Base-by-base conservation (phyloP, 805 yeast genomes). In the Candida piceae region DNA sequence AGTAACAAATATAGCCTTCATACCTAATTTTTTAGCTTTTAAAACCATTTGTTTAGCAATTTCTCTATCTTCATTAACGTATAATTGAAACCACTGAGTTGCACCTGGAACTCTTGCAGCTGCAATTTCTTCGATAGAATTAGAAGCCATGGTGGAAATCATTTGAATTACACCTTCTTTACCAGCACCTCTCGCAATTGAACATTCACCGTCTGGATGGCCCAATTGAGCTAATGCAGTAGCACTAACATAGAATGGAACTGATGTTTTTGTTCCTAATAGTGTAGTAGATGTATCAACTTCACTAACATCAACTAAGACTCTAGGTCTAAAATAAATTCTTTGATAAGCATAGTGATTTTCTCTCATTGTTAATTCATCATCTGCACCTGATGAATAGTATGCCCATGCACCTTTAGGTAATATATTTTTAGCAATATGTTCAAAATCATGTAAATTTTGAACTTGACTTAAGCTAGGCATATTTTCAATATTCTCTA, bases 181-280 rank as follows among this genome's bases (percentile, higher is more conserved):
- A 28, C 78, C 86, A 20, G 94, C 84, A n/a, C 87, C 87, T 52
- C 81, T 69, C 2, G 97, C 87, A 45, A 90, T 73, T 13, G 82
- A 87, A 41, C 77, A 75, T 60, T 90, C 97, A 39, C 97, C 97
- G 28, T 86, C 96, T 2, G 87, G 87, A 53, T 89, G 93, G 4
- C 97, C 97, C 48, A 90, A 70, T 53, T 80, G 83, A 25, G 95
- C 96, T 44, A 88, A 68, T 0, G 97, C 97, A 5, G 97, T 86
- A 2, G 97, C 97, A 27, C 90, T 73, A 36, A 83, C 77, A 56
- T 89, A 90, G 58, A 90, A 87, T 12, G 97, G 97, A 11, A 79
- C 84, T 13, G 74, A 64, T 2, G 78, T 67, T 35, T 69, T 64
- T 15, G 75, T 54, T n/a, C 96, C 96, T 27, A 90, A 66, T 76